Base-by-base conservation (phyloP, 129 eudicot species). In the Flaveria bidentis region DNA sequence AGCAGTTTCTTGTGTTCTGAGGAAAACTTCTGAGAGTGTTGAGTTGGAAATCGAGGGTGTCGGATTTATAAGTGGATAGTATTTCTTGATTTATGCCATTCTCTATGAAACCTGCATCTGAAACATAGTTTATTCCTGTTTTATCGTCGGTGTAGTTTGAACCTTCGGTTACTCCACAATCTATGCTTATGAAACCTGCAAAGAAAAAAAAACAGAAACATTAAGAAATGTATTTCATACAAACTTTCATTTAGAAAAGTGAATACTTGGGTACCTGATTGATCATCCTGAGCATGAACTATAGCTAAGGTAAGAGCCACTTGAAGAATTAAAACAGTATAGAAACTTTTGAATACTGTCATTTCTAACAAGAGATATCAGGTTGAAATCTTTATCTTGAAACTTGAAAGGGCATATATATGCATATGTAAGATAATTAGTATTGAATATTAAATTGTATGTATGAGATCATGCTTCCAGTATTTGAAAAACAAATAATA, bases 141-240 rank as follows among this genome's bases (percentile, higher is more conserved):
- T 0, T 50, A 9, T 3, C 7, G 9, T 81, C 88, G 0, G 62
- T 84, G 62, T 81, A 84, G 56, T 52, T 62, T 18, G 69, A 67
- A 12, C 69, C 76, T 64, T 76, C 76, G 0, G 76, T 39, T 39
- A 80, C 39, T 45, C 91, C 88, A 82, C 91, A 87, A 69, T 87
- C 91, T 51, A 87, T 72, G 88, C 85, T 87, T n/a, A 80, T 39
- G 78, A 84, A 87, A 39, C 86, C 91, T 84, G 47, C 14, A 15
- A 71, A 50, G 47, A 10, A 71, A 6, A 5, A 20, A 17, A 56
- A 18, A 9, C 11, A 18, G 28, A 5, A 42, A 41, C 6, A 4
- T 64, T 33, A 64, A 64, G 47, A 16, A 64, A 36, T 36, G 41
- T 36, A 64, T 33, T 33, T 6, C 46, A 39, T 22, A 46, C 18